Evolutionary conservation across 1,139 yeast species (phyloP).

Genomic region (Sugiyamaella grinbergsii): DNA sequence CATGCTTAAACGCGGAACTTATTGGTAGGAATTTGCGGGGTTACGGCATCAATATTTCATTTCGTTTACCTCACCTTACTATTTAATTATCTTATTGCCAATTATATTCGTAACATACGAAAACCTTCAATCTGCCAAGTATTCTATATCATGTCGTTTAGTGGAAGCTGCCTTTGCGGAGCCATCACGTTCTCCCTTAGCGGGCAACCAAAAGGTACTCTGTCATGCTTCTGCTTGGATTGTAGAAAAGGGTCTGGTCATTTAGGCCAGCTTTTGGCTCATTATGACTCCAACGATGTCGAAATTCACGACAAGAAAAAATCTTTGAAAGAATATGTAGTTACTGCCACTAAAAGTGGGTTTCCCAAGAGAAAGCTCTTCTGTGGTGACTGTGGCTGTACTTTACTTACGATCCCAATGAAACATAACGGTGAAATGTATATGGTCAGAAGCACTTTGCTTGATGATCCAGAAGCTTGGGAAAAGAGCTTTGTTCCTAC

Average conservation of each 20-base stretch:
- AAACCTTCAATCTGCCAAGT: too few relatives aligned
- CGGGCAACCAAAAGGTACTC: slow-evolving; percentile 29
- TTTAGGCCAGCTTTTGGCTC: slow-evolving; percentile 36
- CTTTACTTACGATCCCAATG: slow-evolving; percentile 36
- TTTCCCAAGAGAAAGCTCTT: slow-evolving; percentile 36
- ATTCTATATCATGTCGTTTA: slow-evolving; percentile 3
- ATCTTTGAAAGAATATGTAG: slow-evolving; percentile 28
- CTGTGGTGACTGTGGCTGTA: slow-evolving; percentile 38
- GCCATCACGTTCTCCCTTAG: slow-evolving; percentile 27
- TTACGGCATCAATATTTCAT: too few relatives aligned
- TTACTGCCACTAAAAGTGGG: slow-evolving; percentile 36
- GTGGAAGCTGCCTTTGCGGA: slow-evolving; percentile 38
- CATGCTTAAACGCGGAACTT: too few relatives aligned
- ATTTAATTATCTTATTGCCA: too few relatives aligned
- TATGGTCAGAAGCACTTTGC: slow-evolving; percentile 35
- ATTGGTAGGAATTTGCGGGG: too few relatives aligned
- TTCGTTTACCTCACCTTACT: too few relatives aligned
- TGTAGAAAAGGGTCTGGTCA: slow-evolving; percentile 41
- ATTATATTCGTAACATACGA: too few relatives aligned
- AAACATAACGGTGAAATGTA: slow-evolving; percentile 33
- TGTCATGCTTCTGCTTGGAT: slow-evolving; percentile 37
- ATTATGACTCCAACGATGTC: slow-evolving; percentile 29
- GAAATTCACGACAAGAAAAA: slow-evolving; percentile 28
- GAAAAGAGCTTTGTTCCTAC: slow-evolving; percentile 19
- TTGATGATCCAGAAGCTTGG: slow-evolving; percentile 28